These are phyloP conservation scores for Adansonia digitata DNA, from an alignment of 345 rosid species.

Conservation along the genomic window DNA sequence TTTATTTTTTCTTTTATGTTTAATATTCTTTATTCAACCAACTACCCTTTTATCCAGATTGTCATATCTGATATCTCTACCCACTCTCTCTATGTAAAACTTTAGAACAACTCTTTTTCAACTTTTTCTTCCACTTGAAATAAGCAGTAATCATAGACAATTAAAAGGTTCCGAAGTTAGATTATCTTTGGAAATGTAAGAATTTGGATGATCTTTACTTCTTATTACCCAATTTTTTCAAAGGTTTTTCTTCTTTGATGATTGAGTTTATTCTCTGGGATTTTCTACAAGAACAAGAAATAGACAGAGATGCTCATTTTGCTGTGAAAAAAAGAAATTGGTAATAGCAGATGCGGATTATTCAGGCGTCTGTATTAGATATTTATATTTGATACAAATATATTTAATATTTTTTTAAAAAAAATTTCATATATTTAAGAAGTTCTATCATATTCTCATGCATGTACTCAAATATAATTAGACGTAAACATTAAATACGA, in stretches of 20 bases:
- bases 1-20: background rate
- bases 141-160: slow-evolving; percentile 8
- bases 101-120: background rate
- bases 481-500: too few relatives aligned
- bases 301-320: slow-evolving; percentile 25
- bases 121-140: slow-evolving; percentile 25
- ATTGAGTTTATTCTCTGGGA: slow-evolving; percentile 24
- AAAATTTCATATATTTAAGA: too few relatives aligned
- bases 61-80: background rate
- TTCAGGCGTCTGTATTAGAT: too few relatives aligned
- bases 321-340: slow-evolving; percentile 14
- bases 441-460: too few relatives aligned
- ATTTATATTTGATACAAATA: too few relatives aligned
- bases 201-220: slow-evolving; percentile 20
- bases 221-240: slow-evolving; percentile 3
- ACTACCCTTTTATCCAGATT: slow-evolving; percentile 4
- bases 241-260: slow-evolving; percentile 9
- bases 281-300: slow-evolving; percentile 34
- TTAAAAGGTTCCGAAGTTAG: background rate
- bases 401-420: too few relatives aligned
- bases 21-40: slow-evolving; percentile 19
- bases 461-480: too few relatives aligned
- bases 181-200: slow-evolving; percentile 27
- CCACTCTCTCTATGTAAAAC: too few relatives aligned
- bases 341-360: background rate